Evolutionary conservation across 2,329 filamentous ascomycete species (phyloP).

Genomic region (Xylariaceae sp.): DNA sequence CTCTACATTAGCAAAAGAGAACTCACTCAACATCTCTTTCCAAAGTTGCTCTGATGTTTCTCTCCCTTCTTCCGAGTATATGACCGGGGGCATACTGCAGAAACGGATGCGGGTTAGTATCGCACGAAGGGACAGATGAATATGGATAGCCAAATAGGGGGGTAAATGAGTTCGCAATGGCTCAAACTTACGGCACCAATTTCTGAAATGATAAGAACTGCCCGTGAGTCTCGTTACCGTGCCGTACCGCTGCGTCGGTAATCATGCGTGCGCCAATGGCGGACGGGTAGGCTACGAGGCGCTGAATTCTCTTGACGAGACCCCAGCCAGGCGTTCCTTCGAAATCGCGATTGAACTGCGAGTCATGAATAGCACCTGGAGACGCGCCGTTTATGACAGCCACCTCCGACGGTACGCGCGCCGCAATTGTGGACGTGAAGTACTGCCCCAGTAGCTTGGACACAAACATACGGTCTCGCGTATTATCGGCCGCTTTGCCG

Average conservation of each 20-base stretch:
- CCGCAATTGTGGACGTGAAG: conserved; percentile 29
- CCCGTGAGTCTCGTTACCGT: conserved; percentile 16
- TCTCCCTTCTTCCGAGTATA: conserved; percentile 18
- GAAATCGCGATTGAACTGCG: conserved; percentile 14
- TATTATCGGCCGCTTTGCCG: conserved; percentile 6
- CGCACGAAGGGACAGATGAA: too few species aligned
- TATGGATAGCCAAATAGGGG: too few species aligned
- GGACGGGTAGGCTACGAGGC: conserved; percentile 5
- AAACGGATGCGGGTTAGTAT: too few species aligned
- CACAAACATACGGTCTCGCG: conserved; percentile 13
- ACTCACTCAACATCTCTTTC: conserved; percentile 24
- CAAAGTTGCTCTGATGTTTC: conserved; percentile 17
- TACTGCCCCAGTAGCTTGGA: conserved; percentile 32
- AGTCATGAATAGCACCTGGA: conserved; percentile 17
- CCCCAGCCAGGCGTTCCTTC: conserved; percentile 8
- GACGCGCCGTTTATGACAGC: conserved; percentile 20
- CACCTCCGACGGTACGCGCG: conserved; percentile 20
- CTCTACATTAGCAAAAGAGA: conserved; percentile 19
- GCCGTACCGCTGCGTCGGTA: conserved; percentile 12
- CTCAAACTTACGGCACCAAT: conserved; percentile 13
- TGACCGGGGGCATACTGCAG: conserved; percentile 19
- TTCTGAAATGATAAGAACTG: conserved; percentile 18
- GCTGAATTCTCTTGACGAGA: conserved; percentile 2
- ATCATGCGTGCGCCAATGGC: conserved; percentile 17
- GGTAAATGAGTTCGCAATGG: neutral